A percentile compares a stretch with the other conserved stretches of the same genome.
Conservation (phyloP, 2,329 filamentous ascomycete species). For the Neocatenulostroma microsporum region DNA sequence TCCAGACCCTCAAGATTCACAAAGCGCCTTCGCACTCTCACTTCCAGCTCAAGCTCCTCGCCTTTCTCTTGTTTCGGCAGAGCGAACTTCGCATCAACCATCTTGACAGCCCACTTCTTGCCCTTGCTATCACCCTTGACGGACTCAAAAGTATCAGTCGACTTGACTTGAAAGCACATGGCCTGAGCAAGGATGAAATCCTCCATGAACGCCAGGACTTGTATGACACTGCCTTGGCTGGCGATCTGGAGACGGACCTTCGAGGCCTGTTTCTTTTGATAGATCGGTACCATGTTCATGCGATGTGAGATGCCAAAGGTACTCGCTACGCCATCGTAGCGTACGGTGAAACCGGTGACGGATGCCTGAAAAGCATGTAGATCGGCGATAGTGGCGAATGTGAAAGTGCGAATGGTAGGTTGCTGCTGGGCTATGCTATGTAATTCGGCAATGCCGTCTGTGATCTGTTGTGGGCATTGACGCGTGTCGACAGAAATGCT, state of each 20-base stretch:
- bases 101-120: constrained; percentile 62
- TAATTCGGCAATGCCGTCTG: constrained; percentile 56
- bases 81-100: constrained; percentile 87
- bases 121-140: constrained; percentile 32
- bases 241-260: constrained; percentile 73
- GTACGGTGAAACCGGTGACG: constrained; percentile 70
- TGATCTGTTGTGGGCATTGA: constrained; percentile 34
- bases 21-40: constrained; percentile 61
- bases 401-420: constrained; percentile 62
- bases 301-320: constrained; percentile 70
- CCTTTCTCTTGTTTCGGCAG: constrained; percentile 58
- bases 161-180: constrained; percentile 81
- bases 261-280: constrained; percentile 89
- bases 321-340: constrained; percentile 47
- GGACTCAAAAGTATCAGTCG: constrained; percentile 72
- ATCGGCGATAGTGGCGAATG: constrained; percentile 40
- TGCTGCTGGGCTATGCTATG: constrained; percentile 49
- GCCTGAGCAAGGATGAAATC: constrained; percentile 79
- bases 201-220: constrained; percentile 79
- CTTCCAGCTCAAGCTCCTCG: constrained; percentile 48
- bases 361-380: constrained; percentile 72
- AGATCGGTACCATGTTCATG: constrained; percentile 77
- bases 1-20: constrained; percentile 81
- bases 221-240: constrained; percentile 61
- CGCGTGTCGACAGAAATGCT: constrained; percentile 58